These are phyloP conservation scores for Neurospora sp. DNA, from an alignment of 495 filamentous ascomycete genomes.

Conservation along the genomic window DNA sequence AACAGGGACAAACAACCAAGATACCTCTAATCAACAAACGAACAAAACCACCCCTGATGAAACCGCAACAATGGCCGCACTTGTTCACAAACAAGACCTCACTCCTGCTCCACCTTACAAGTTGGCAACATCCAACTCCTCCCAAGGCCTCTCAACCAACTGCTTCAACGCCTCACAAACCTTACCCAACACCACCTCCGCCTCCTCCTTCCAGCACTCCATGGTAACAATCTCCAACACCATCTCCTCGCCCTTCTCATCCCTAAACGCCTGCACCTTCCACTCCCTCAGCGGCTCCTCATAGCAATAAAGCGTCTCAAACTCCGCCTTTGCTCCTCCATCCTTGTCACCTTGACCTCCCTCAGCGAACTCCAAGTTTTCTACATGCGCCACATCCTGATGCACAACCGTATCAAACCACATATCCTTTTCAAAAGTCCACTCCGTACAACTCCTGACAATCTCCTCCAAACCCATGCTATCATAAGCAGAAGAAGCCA, in stretches of 20 bases:
- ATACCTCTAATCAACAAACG: neutral
- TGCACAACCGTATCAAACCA: slow-evolving; percentile 39
- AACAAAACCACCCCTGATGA: neutral
- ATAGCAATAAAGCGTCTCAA: slow-evolving; percentile 36
- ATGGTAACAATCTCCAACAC: slow-evolving; percentile 35
- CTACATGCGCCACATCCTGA: slow-evolving; percentile 35
- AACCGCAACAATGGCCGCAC: neutral
- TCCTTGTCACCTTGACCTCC: slow-evolving; percentile 3
- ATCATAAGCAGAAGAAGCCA: slow-evolving; percentile 26
- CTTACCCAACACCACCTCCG: slow-evolving; percentile 24
- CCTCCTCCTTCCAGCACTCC: slow-evolving; percentile 29
- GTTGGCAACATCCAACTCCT: neutral
- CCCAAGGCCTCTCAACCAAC: slow-evolving; percentile 19
- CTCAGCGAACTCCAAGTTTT: neutral
- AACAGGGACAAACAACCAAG: neutral
- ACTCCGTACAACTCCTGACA: slow-evolving; percentile 17
- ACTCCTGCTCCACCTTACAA: neutral
- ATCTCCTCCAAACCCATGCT: slow-evolving; percentile 28
- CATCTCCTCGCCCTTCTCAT: slow-evolving; percentile 25
- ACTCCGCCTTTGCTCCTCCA: slow-evolving; percentile 9
- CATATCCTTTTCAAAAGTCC: slow-evolving; percentile 5
- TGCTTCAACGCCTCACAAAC: slow-evolving; percentile 18
- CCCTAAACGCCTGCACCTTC: slow-evolving; percentile 33
- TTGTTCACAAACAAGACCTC: neutral
- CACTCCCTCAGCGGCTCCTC: slow-evolving; percentile 35